Percentiles rank a stretch among this genome's conserved stretches.
Evolutionary conservation across 2,329 filamentous ascomycete species (phyloP).

Genomic region (Fonsecaea pedrosoi): DNA sequence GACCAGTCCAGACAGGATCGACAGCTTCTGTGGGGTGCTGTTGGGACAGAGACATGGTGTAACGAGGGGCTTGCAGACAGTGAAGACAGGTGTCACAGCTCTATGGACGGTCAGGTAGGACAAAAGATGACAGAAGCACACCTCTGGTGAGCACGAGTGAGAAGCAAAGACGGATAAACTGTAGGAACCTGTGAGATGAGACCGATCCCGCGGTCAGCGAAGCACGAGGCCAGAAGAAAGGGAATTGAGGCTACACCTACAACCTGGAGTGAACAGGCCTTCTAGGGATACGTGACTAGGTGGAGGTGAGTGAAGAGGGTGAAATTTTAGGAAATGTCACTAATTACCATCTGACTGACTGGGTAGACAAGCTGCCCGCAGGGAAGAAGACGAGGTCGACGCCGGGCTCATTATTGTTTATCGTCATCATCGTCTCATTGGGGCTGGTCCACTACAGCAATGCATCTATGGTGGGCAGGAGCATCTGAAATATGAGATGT

Average conservation of each 20-base stretch:
- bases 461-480: neutral
- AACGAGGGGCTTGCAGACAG: constrained; percentile 31
- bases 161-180: constrained; percentile 7
- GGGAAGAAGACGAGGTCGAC: neutral
- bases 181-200: constrained; percentile 21
- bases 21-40: constrained; percentile 2
- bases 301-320: neutral
- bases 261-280: neutral
- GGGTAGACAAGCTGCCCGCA: neutral
- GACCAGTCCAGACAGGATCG: constrained; percentile 26
- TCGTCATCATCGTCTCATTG: neutral
- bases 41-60: constrained; percentile 33
- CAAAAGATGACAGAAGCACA: constrained; percentile 24
- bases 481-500: neutral
- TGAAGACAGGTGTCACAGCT: constrained; percentile 27
- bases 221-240: constrained; percentile 7
- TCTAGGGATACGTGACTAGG: constrained; percentile 1
- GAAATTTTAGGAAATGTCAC: neutral
- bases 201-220: constrained; percentile 12
- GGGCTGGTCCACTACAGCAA: neutral
- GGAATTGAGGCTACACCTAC: neutral
- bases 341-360: neutral
- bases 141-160: constrained; percentile 7
- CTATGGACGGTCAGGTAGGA: constrained; percentile 28
- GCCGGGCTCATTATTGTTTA: neutral